Evolutionary conservation across 306 rosid genomes (phyloP), one percentile per base, ranked within the genome.

Genomic region (Begonia loranthoides): DNA sequence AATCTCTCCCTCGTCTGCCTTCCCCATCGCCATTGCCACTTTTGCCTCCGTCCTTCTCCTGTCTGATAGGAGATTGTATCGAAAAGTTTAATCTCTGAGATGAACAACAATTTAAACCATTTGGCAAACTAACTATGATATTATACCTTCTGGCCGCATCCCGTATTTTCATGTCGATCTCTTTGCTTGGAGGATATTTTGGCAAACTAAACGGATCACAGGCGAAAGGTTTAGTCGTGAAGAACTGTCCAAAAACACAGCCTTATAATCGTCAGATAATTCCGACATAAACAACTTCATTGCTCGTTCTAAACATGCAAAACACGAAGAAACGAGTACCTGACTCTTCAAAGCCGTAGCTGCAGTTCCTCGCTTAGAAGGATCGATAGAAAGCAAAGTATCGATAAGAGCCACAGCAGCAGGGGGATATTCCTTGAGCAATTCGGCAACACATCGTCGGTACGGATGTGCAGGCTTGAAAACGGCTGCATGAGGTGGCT

Each of bases 121-220:
- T 1, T 28, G 36, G 36, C 36, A 4, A 28, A 28, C 36, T 28
- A 33, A 46, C 47, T 17, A 11, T 48, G 17, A 46, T 34, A 47
- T 1, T 12, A 17, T 84, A 89, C 97, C 94, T 80, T 78, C 81
- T 76, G 47, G 68, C 70, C 70, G 68, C 80, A 63, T 66, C 83
- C 55, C 71, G 77, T 65, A 85, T 59, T 65, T 82, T 89, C 24
- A 75, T 75, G 72, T 89, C 90, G 22, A 89, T 89, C 77, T 89
- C 97, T 77, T 89, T 89, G 77, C 90, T 77, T 22, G 95, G 94
- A 56, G 90, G 94, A 73, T 82, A 89, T 68, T 76, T 85, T 40
- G 95, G 97, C 62, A 89, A 73, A 62, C 73, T 78, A 65, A 95
- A 82, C 54, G 95, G 87, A 65, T 85, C 83, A 45, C 97, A 89